Conservation (phyloP, 495 filamentous ascomycete genomes). For the Amphirosellinia nigrospora region DNA sequence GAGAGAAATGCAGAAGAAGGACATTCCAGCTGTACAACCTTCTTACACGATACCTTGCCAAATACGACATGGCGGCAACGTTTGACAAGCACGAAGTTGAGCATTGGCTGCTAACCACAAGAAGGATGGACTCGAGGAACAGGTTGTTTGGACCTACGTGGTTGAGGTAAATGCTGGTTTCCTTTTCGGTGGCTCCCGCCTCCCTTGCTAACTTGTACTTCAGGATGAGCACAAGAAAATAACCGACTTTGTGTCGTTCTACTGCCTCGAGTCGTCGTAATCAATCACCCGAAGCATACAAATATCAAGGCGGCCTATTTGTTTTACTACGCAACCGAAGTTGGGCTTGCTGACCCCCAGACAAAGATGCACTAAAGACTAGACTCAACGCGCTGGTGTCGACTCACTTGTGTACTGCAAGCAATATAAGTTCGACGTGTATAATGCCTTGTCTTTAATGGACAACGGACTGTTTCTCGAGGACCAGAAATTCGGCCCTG, state of each 20-base stretch:
- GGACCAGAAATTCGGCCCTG: slow-evolving; percentile 89
- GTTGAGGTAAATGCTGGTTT: slow-evolving; percentile 65
- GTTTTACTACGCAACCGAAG: slow-evolving; percentile 93
- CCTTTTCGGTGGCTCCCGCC: background rate
- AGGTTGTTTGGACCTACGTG: slow-evolving; percentile 90
- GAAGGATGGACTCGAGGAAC: slow-evolving; percentile 64
- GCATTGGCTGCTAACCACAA: slow-evolving; percentile 82
- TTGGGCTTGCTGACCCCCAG: slow-evolving; percentile 66
- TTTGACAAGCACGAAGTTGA: slow-evolving; percentile 80
- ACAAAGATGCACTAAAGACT: slow-evolving; percentile 65
- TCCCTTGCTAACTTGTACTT: slow-evolving; percentile 14
- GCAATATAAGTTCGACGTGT: slow-evolving; percentile 88
- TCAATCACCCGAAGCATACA: slow-evolving; percentile 76
- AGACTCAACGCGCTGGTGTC: slow-evolving; percentile 78
- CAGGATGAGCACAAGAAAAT: slow-evolving; percentile 69
- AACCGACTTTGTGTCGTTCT: slow-evolving; percentile 97
- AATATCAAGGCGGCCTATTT: slow-evolving; percentile 87
- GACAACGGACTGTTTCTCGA: slow-evolving; percentile 94
- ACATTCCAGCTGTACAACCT: slow-evolving; percentile 80
- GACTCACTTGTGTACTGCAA: slow-evolving; percentile 91
- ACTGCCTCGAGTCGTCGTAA: slow-evolving; percentile 92
- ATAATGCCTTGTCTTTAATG: slow-evolving; percentile 91
- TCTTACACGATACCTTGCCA: slow-evolving; percentile 76
- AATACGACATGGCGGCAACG: slow-evolving; percentile 82
- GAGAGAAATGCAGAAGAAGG: slow-evolving; percentile 79